These are phyloP conservation scores for Spergularia azorica DNA, from an alignment of 179 eudicot genomes.

Conservation along the genomic window DNA sequence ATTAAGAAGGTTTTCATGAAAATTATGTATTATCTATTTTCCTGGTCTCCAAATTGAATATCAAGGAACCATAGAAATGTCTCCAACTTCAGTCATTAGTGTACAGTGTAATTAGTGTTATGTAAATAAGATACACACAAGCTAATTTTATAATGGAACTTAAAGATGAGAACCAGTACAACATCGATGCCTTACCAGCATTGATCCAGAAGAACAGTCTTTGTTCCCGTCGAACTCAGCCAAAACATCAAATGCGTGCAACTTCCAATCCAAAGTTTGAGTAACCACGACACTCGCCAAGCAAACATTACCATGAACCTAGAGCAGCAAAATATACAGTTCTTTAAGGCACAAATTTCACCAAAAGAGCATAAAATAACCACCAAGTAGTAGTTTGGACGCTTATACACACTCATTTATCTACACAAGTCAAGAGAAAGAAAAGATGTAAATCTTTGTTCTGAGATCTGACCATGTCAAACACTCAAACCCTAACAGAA, in stretches of 20 bases:
- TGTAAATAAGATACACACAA: background rate
- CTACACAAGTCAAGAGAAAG: background rate
- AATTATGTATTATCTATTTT: too few species aligned
- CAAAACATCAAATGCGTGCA: slow-evolving; percentile 96
- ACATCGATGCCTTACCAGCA: slow-evolving; percentile 60
- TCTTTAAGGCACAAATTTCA: background rate
- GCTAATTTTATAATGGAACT: background rate
- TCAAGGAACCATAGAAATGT: background rate
- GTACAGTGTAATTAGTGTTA: background rate
- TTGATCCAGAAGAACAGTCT: slow-evolving; percentile 70
- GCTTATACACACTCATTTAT: background rate
- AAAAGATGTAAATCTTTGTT: background rate
- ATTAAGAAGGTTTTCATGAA: too few species aligned
- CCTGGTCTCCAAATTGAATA: too few species aligned
- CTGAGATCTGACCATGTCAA: background rate
- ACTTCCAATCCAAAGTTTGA: slow-evolving; percentile 92
- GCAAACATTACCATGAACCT: slow-evolving; percentile 98
- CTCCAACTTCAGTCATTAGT: background rate
- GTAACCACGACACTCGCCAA: slow-evolving; percentile 95
- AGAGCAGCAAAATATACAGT: slow-evolving; percentile 24
- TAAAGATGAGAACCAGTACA: background rate
- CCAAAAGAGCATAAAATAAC: background rate
- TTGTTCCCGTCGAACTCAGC: slow-evolving; percentile 89
- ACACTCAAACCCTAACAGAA: background rate
- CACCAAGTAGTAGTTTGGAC: too few species aligned